phyloP scores from a whole-genome alignment of 768 basidiomycete genomes.

The Phaeolepiota aurea region DNA sequence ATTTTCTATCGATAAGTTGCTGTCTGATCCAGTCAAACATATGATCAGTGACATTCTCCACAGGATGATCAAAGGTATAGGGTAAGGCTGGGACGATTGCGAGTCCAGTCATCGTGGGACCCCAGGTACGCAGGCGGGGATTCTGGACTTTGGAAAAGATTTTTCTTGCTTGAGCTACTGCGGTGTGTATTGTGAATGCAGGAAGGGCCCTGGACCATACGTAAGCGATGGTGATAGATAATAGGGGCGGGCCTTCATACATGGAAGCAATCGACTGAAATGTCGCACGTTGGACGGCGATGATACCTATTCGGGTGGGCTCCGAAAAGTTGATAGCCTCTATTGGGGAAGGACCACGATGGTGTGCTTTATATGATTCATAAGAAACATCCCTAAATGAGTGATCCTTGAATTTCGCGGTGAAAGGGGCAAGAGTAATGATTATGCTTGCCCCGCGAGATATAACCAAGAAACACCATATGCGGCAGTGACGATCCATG shows the following conservation, averaged over 20 bases:
- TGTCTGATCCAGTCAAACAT: constrained; percentile 66
- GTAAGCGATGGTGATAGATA: constrained; percentile 5
- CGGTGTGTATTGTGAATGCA: constrained; percentile 79
- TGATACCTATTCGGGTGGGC: constrained; percentile 55
- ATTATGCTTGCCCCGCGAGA: constrained; percentile 40
- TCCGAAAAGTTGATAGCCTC: constrained; percentile 69
- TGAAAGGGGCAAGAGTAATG: constrained; percentile 57
- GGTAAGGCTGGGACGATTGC: constrained; percentile 69
- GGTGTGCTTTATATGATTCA: constrained; percentile 73
- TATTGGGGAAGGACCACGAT: constrained; percentile 54
- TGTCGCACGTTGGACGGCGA: constrained; percentile 67
- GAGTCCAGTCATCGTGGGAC: constrained; percentile 66
- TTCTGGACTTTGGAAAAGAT: constrained; percentile 54
- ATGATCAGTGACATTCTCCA: constrained; percentile 59
- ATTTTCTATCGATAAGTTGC: constrained; percentile 34
- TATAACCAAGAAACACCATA: constrained; percentile 83
- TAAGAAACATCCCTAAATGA: constrained; percentile 68
- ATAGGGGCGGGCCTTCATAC: constrained; percentile 28
- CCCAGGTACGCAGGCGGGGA: constrained; percentile 58
- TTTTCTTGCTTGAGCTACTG: constrained; percentile 66
- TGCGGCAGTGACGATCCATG: constrained; percentile 63
- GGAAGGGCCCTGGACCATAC: constrained; percentile 57
- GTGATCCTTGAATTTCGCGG: constrained; percentile 60
- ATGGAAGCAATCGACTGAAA: constrained; percentile 83
- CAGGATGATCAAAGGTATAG: constrained; percentile 73